A percentile compares a stretch with the other conserved stretches of the same genome.
phyloP scores from a whole-genome alignment of 805 yeast genomes.

The Zygotorulaspora chibaensis region DNA sequence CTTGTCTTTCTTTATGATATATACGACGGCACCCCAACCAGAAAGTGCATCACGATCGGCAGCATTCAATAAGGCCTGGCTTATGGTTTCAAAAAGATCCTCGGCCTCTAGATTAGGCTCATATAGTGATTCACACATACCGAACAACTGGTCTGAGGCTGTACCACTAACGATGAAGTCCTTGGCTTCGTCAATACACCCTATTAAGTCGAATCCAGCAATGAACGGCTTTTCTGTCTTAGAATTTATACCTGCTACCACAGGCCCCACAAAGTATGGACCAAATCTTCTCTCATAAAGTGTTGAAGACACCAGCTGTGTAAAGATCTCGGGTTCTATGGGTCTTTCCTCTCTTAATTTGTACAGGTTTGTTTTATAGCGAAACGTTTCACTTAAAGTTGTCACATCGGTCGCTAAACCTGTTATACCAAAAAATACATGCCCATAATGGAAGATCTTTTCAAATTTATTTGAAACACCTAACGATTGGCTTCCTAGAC shows the following conservation, averaged over 20 bases:
- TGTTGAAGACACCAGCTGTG: slow-evolving; percentile 85
- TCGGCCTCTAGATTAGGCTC: slow-evolving; percentile 94
- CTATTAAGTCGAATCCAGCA: slow-evolving; percentile 94
- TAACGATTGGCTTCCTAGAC: slow-evolving; percentile 88
- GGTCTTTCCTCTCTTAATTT: slow-evolving; percentile 86
- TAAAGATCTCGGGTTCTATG: slow-evolving; percentile 91
- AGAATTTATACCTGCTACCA: slow-evolving; percentile 90
- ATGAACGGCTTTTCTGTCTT: slow-evolving; percentile 81
- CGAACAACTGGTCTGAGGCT: slow-evolving; percentile 92
- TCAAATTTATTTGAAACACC: slow-evolving; percentile 92
- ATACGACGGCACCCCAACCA: slow-evolving; percentile 98
- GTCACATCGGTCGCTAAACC: slow-evolving; percentile 94
- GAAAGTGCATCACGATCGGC: slow-evolving; percentile 95
- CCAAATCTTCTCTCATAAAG: slow-evolving; percentile 90
- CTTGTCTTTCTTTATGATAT: slow-evolving; percentile 85
- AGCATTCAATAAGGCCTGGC: slow-evolving; percentile 90
- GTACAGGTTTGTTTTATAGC: slow-evolving; percentile 82
- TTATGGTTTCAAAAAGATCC: slow-evolving; percentile 89
- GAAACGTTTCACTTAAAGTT: slow-evolving; percentile 76
- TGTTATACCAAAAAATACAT: slow-evolving; percentile 84
- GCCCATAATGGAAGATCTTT: slow-evolving; percentile 81
- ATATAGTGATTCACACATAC: slow-evolving; percentile 96
- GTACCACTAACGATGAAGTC: slow-evolving; percentile 96
- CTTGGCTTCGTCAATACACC: slow-evolving; percentile 90
- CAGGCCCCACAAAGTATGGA: slow-evolving; percentile 94